phyloP scores from a whole-genome alignment of 2,329 filamentous ascomycete genomes.

The Emergomyces africanus region DNA sequence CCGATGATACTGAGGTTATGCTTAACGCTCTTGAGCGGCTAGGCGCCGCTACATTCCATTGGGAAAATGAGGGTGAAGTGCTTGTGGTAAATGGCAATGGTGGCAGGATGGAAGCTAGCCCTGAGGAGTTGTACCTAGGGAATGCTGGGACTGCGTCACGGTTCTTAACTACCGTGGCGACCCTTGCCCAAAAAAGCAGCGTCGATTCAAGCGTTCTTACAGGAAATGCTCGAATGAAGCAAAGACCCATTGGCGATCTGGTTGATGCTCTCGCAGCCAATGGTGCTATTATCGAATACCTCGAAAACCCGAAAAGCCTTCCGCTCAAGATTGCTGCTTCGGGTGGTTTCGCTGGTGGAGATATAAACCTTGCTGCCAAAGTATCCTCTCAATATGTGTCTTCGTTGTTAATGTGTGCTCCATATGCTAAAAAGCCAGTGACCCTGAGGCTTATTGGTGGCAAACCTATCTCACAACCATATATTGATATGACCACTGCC shows the following conservation, averaged over 20 bases:
- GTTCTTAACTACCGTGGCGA: constrained; percentile 84
- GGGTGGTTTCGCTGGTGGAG: constrained; percentile 69
- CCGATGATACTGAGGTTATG: constrained; percentile 97
- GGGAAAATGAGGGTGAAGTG: constrained; percentile 89
- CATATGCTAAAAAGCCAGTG: constrained; percentile 89
- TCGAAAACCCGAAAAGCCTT: constrained; percentile 71
- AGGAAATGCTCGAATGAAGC: constrained; percentile 92
- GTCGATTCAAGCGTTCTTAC: constrained; percentile 67
- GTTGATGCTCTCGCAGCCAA: constrained; percentile 82
- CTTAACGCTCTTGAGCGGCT: constrained; percentile 77
- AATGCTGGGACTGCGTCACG: constrained; percentile 94
- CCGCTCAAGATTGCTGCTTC: constrained; percentile 73
- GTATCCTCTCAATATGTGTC: constrained; percentile 99
- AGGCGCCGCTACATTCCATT: constrained; percentile 75
- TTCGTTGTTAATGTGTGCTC: constrained; percentile 89
- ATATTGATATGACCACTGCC: constrained; percentile 96
- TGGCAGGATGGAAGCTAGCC: constrained; percentile 65
- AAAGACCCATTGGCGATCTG: constrained; percentile 81
- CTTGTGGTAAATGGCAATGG: constrained; percentile 82
- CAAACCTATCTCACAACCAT: constrained; percentile 90
- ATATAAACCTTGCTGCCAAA: constrained; percentile 85
- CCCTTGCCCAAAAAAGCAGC: constrained; percentile 57
- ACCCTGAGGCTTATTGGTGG: constrained; percentile 85
- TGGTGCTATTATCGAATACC: constrained; percentile 74
- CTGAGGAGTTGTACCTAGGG: constrained; percentile 73